phyloP scores from a whole-genome alignment of 106 monocot genomes.

The Acorus gramineus region DNA sequence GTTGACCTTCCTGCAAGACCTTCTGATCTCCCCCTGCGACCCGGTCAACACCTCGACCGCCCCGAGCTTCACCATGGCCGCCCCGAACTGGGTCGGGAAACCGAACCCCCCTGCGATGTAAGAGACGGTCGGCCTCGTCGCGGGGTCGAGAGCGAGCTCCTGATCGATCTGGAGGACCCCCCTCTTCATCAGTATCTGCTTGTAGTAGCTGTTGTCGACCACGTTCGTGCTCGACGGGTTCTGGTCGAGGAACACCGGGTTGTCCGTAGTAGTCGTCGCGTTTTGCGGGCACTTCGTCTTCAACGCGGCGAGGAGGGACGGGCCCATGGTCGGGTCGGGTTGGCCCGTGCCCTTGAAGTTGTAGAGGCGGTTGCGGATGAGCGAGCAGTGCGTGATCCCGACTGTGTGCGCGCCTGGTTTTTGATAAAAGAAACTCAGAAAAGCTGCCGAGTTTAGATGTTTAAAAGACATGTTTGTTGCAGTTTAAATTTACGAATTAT shows the following conservation, averaged over 20 bases:
- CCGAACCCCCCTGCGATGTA: conserved; percentile 4
- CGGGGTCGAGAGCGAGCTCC: conserved; percentile 11
- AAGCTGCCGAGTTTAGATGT: too few relatives aligned
- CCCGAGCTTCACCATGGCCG: conserved; percentile 16
- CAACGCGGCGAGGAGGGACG: not conserved
- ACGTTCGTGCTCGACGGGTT: conserved; percentile 6
- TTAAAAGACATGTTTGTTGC: too few relatives aligned
- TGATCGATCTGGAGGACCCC: conserved; percentile 22
- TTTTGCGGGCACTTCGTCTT: conserved; percentile 6
- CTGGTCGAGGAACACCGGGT: conserved; percentile 6
- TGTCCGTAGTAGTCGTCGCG: not conserved
- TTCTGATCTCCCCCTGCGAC: conserved; percentile 10
- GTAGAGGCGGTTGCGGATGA: conserved; percentile 11
- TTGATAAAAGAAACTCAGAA: too few relatives aligned
- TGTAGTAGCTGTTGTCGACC: conserved; percentile 17
- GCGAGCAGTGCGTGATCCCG: conserved; percentile 11
- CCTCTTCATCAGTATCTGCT: conserved; percentile 6
- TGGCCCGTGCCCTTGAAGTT: conserved; percentile 11
- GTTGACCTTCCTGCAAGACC: not conserved
- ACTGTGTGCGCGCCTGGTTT: conserved; percentile 12
- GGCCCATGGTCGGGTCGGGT: conserved; percentile 11
- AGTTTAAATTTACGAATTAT: too few relatives aligned
- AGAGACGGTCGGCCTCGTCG: conserved; percentile 2
- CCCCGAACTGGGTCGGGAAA: conserved; percentile 3
- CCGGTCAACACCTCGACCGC: conserved; percentile 11